A percentile compares a stretch with the other conserved stretches of the same genome.
phyloP scores from a whole-genome alignment of 768 basidiomycete species.

The Phlegmacium glaucopus region DNA sequence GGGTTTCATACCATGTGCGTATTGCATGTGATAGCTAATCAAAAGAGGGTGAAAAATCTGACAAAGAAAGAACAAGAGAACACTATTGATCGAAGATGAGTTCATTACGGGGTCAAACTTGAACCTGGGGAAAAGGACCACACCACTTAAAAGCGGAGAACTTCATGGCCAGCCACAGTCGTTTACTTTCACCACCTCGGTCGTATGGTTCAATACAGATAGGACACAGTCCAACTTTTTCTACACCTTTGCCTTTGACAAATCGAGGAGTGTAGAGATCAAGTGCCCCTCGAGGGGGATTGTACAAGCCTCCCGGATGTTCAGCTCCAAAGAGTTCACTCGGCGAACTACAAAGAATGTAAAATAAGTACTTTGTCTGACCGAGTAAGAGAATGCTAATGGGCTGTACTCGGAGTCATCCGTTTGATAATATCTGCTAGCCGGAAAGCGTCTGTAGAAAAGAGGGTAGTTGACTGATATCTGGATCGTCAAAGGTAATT shows the following conservation, averaged over 20 bases:
- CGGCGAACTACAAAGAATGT: slow-evolving; percentile 27
- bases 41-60: not conserved
- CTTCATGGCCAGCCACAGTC: slow-evolving; percentile 75
- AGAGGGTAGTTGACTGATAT: slow-evolving; percentile 50
- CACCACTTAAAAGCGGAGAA: slow-evolving; percentile 83
- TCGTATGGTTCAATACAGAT: slow-evolving; percentile 60
- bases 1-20: slow-evolving; percentile 57
- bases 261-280: slow-evolving; percentile 82
- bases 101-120: not conserved
- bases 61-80: slow-evolving; percentile 1
- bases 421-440: slow-evolving; percentile 50
- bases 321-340: slow-evolving; percentile 29
- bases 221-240: slow-evolving; percentile 76
- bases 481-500: slow-evolving; percentile 47
- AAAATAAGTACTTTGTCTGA: not conserved
- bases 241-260: slow-evolving; percentile 61
- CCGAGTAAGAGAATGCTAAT: not conserved
- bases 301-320: slow-evolving; percentile 51
- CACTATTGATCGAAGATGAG: slow-evolving; percentile 12
- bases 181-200: slow-evolving; percentile 63
- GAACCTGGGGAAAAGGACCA: slow-evolving; percentile 15
- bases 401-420: slow-evolving; percentile 36
- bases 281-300: slow-evolving; percentile 53
- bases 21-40: slow-evolving; percentile 78
- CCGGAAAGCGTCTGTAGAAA: slow-evolving; percentile 70